A percentile compares a stretch with the other conserved stretches of the same genome.
Conservation (phyloP, 306 rosid species). For the Sicyos edulis region DNA sequence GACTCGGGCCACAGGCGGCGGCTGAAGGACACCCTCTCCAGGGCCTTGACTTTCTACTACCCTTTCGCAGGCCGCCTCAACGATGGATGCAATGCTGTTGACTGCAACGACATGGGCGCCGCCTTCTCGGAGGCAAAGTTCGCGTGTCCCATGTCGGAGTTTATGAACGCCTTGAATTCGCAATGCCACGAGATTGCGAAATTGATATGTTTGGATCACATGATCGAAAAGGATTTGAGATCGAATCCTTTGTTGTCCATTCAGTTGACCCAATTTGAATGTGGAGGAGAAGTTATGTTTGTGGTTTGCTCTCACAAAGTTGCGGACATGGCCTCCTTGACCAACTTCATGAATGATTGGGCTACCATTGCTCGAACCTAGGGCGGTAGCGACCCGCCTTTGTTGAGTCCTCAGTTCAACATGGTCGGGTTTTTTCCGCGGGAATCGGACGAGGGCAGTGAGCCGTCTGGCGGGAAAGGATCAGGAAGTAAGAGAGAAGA, state of each 20-base stretch:
- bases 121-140: constrained; percentile 28
- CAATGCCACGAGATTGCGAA: neutral
- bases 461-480: neutral
- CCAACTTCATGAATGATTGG: constrained; percentile 44
- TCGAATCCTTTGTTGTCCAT: constrained; percentile 23
- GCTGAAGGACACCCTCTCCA: constrained; percentile 40
- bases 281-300: constrained; percentile 41
- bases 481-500: neutral
- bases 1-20: neutral
- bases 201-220: constrained; percentile 7
- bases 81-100: neutral
- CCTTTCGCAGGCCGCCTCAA: constrained; percentile 22
- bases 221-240: neutral
- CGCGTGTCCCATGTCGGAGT: constrained; percentile 15
- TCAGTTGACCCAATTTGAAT: constrained; percentile 38
- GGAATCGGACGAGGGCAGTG: neutral
- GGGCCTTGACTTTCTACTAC: constrained; percentile 39
- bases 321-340: constrained; percentile 33
- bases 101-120: constrained; percentile 44
- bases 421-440: neutral
- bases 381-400: neutral
- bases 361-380: constrained; percentile 25
- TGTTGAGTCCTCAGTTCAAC: neutral
- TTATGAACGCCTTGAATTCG: constrained; percentile 27
- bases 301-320: constrained; percentile 45